Base-by-base conservation (phyloP, 2,329 filamentous ascomycete species). In the Alternaria triticina region DNA sequence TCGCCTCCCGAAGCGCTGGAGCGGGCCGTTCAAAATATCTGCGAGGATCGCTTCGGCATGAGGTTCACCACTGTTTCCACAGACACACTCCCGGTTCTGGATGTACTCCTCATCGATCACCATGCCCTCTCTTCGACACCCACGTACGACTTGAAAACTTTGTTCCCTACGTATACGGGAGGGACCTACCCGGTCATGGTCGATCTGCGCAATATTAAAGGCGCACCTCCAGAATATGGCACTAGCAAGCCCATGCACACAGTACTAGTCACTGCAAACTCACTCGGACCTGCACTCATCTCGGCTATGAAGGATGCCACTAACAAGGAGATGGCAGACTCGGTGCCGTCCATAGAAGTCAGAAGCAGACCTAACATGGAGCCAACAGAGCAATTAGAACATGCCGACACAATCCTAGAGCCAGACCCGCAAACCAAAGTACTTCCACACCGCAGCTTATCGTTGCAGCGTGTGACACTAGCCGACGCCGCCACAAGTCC, bases 1-100 rank as follows among this genome's bases (percentile, higher is more conserved):
- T 15, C 57, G 22, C 57, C 40, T 22, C 49, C 57, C 13, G n/a
- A 25, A 27, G 23, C 51, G 12, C 61, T 64, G 4, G 45, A 57
- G 23, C 51, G 33, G 20, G 60, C 56, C 5, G 44, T 64, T 23
- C 57, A 46, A 8, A 64, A 61, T 11, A 61, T 64, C n/a, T 64
- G 61, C 27, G 40, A 61, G 40, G 45, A 27, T 10, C 30, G 30
- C n/a, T 47, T 60, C 17, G 61, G 52, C 8, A 64, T 64, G 61
- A 47, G 12, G 15, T 17, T 64, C 22, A 49, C 25, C 8, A 36
- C 60, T 27, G 5, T 36, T 33, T 57, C 40, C 17, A 25, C 17
- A 20, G 33, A 23, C 22, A 10, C 9, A 45, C 20, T 17, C 3
- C 23, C 56, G 44, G 22, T 46, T 13, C 47, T 44, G 22, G 59